Conservation (phyloP, 495 filamentous ascomycete species). For the Trichoderma gamsii region DNA sequence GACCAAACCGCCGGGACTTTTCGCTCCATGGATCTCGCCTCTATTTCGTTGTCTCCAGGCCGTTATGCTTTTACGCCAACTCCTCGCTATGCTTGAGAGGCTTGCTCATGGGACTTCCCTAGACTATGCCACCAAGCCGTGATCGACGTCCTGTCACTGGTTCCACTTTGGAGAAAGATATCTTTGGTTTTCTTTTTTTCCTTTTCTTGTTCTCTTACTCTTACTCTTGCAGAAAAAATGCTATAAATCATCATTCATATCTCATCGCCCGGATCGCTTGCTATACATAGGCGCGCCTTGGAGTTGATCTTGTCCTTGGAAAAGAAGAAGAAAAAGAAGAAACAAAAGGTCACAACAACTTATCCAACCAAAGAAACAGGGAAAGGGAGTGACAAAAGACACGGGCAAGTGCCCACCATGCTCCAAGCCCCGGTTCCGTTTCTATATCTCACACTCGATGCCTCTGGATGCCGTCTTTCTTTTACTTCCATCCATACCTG, state of each 20-base stretch:
- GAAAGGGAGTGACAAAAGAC: background rate
- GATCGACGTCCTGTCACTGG: background rate
- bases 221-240: background rate
- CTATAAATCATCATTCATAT: conserved; percentile 14
- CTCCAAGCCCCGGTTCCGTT: background rate
- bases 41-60: background rate
- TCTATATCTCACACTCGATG: conserved; percentile 10
- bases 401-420: conserved; percentile 8
- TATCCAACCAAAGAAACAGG: conserved; percentile 12
- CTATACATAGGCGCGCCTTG: conserved; percentile 13
- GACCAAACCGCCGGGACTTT: conserved; percentile 10
- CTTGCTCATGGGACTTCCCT: background rate
- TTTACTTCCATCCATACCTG: conserved; percentile 13
- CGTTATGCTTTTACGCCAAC: background rate
- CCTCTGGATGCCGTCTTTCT: conserved; percentile 6
- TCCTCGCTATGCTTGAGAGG: background rate
- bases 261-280: conserved; percentile 13
- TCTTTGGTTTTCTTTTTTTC: background rate
- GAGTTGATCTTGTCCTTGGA: conserved; percentile 8
- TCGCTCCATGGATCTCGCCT: background rate
- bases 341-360: background rate
- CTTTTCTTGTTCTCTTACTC: background rate
- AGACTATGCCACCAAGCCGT: background rate
- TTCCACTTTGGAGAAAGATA: background rate
- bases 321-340: background rate